phyloP scores from a whole-genome alignment of 2,329 filamentous ascomycete genomes.

The Cercospora zeina region DNA sequence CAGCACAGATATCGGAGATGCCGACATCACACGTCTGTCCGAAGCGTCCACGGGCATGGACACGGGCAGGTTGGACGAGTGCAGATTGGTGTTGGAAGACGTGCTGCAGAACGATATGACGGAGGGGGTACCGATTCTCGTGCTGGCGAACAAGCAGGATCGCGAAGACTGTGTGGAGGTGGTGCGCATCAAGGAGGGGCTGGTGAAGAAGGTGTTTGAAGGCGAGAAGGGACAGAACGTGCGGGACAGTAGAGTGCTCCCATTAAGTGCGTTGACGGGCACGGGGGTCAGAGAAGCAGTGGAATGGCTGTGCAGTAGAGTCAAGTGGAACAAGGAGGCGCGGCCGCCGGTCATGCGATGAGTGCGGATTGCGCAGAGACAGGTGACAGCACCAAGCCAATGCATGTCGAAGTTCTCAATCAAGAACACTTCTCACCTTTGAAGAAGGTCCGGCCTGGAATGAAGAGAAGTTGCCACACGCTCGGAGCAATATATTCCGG shows the following conservation, averaged over 20 bases:
- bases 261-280: constrained; percentile 83
- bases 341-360: constrained; percentile 89
- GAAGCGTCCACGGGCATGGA: constrained; percentile 32
- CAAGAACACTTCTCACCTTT: not conserved
- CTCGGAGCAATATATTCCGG: not conserved
- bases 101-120: constrained; percentile 85
- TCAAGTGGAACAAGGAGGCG: constrained; percentile 95
- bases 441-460: not conserved
- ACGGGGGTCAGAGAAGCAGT: constrained; percentile 87
- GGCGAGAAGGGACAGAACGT: constrained; percentile 84
- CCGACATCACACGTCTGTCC: constrained; percentile 60
- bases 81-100: constrained; percentile 82
- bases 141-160: constrained; percentile 97
- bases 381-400: too few species aligned
- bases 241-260: constrained; percentile 85
- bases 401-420: too few species aligned
- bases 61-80: constrained; percentile 75
- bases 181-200: constrained; percentile 92
- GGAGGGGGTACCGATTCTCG: constrained; percentile 85
- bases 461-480: not conserved
- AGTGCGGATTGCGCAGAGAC: too few species aligned
- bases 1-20: constrained; percentile 87
- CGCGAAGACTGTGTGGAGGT: constrained; percentile 97
- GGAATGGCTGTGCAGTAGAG: constrained; percentile 90
- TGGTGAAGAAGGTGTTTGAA: constrained; percentile 94